phyloP scores from a whole-genome alignment of 2,329 filamentous ascomycete genomes.

The Capronia americana region DNA sequence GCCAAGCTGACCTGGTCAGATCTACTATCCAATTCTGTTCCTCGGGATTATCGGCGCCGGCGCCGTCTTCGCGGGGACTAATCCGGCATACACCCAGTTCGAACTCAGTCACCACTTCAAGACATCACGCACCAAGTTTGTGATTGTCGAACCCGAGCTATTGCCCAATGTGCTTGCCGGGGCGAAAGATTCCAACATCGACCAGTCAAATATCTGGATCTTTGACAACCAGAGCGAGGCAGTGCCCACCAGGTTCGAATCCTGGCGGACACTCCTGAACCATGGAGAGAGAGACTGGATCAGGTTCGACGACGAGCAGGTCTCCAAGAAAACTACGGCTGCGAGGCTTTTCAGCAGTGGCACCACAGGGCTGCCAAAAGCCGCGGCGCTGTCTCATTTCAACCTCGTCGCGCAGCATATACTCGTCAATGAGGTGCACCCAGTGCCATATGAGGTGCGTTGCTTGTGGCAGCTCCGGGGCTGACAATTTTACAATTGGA shows the following conservation, averaged over 20 bases:
- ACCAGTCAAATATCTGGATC: slow-evolving; percentile 17
- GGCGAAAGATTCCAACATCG: slow-evolving; percentile 14
- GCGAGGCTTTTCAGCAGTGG: slow-evolving; percentile 62
- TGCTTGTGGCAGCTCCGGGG: neutral
- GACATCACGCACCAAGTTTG: slow-evolving; percentile 51
- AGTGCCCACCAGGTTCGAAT: slow-evolving; percentile 48
- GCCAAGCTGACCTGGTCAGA: slow-evolving; percentile 24
- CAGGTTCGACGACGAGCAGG: slow-evolving; percentile 49
- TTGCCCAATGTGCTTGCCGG: slow-evolving; percentile 13
- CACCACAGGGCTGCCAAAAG: slow-evolving; percentile 67
- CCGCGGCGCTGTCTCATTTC: slow-evolving; percentile 62
- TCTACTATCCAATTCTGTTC: slow-evolving; percentile 49
- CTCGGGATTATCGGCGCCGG: slow-evolving; percentile 54
- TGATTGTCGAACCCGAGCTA: slow-evolving; percentile 51
- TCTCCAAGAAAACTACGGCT: slow-evolving; percentile 54
- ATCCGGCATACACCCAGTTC: slow-evolving; percentile 54
- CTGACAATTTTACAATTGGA: neutral
- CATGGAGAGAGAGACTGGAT: slow-evolving; percentile 57
- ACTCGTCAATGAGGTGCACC: slow-evolving; percentile 40
- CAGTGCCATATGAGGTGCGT: slow-evolving; percentile 25
- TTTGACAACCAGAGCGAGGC: slow-evolving; percentile 48
- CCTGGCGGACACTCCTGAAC: slow-evolving; percentile 55
- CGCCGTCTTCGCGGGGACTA: slow-evolving; percentile 59
- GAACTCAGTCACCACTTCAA: slow-evolving; percentile 57
- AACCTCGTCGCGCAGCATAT: slow-evolving; percentile 64